Evolutionary conservation across 805 yeast genomes (phyloP).

Genomic region (Saccharomyces paradoxus): DNA sequence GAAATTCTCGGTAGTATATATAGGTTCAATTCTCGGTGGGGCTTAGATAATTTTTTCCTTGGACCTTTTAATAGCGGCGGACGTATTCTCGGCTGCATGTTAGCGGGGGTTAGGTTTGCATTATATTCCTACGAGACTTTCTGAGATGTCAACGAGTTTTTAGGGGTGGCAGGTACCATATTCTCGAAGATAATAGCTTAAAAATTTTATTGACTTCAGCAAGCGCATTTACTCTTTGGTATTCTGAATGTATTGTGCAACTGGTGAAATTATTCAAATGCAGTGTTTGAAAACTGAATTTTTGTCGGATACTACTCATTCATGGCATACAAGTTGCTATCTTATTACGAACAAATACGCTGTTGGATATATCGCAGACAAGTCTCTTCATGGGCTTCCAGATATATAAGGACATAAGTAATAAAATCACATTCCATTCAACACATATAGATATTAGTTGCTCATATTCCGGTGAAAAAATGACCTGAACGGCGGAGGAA

Average conservation of each 20-base stretch:
- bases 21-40: neutral
- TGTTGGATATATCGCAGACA: neutral
- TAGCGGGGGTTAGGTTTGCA: neutral
- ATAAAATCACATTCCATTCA: neutral
- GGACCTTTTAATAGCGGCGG: neutral
- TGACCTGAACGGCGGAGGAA: slow-evolving; percentile 45
- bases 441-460: too few species aligned
- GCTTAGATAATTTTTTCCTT: neutral
- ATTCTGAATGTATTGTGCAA: neutral
- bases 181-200: neutral
- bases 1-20: neutral
- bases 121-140: neutral
- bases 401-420: neutral
- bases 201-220: neutral
- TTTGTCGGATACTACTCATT: neutral
- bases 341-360: neutral
- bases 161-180: neutral
- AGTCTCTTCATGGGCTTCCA: neutral
- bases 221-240: neutral
- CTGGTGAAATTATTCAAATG: neutral
- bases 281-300: too few species aligned
- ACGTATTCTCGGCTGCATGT: neutral
- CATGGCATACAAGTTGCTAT: neutral
- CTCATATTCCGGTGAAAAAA: too few species aligned
- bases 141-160: neutral